Percentiles rank a stretch among this genome's conserved stretches.
phyloP scores from a whole-genome alignment of 179 eudicot species.

The Patellifolia procumbens region DNA sequence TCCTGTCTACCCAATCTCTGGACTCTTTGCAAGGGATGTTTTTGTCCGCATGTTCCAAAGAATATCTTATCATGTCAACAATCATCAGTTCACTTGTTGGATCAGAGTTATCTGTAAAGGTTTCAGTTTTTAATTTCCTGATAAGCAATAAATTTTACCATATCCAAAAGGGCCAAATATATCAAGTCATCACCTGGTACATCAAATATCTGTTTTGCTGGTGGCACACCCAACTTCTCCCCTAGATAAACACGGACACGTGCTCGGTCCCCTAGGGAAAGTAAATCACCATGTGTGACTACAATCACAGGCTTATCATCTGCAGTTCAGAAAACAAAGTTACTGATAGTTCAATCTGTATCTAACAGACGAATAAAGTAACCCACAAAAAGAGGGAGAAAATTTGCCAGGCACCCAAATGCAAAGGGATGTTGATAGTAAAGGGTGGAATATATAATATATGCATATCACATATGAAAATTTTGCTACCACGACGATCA shows the following conservation, averaged over 20 bases:
- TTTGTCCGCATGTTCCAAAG: conserved; percentile 77
- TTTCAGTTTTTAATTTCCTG: conserved; percentile 9
- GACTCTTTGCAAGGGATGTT: conserved; percentile 53
- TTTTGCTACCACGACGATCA: too few relatives aligned
- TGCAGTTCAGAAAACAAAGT: conserved; percentile 30
- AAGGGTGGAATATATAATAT: neutral
- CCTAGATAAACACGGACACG: conserved; percentile 69
- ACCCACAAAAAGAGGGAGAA: neutral
- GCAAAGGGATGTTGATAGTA: neutral
- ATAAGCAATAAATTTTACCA: neutral
- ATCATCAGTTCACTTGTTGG: conserved; percentile 51
- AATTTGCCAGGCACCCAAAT: conserved; percentile 6
- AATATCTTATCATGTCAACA: conserved; percentile 55
- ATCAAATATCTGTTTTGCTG: conserved; percentile 73
- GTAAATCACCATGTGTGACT: conserved; percentile 84
- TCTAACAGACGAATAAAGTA: neutral
- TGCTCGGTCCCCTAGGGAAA: conserved; percentile 61
- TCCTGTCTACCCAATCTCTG: conserved; percentile 31
- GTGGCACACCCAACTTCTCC: conserved; percentile 69
- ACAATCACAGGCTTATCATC: conserved; percentile 86
- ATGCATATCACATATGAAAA: too few relatives aligned
- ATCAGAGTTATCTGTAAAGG: conserved; percentile 57
- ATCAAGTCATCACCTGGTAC: conserved; percentile 57
- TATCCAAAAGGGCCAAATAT: conserved; percentile 7
- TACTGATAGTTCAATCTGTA: neutral